Base-by-base conservation (phyloP, 257 asterid genomes). In the Perilla frutescens region DNA sequence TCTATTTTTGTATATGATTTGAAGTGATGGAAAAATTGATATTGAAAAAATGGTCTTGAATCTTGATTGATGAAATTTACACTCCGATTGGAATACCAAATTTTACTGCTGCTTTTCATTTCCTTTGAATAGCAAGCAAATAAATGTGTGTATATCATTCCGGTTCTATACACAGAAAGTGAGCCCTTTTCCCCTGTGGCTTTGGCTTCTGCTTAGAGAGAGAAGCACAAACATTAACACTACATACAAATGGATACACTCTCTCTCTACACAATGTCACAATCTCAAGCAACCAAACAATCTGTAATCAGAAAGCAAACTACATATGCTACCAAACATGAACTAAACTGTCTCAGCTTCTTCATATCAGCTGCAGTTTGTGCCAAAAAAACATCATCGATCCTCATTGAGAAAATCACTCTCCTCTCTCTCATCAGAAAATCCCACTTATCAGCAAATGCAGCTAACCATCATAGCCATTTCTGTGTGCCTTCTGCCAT, bases 401-500 rank as follows among this genome's bases (percentile, higher is more conserved):
- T 5, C 29, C 9, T 59, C 65, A 8, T 7, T 6, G 9, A 2
- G 39, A 26, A 10, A 32, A 32, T 47, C n/a, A 10, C 51, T 1
- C 40, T 5, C 7, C 44, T 40, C 48, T 14, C 47, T 37, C 62
- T 8, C 41, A 59, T 37, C 3, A 57, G 26, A 20, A 20, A 20
- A 20, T 20, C 26, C 26, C 26, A 20, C 26, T 20, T 34, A 34
- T 34, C 37, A 34, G 3, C 37, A 34, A 34, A 34, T 34, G 4
- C 5, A 58, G 0, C 75, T 66, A 86, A 76, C 72, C 74, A 48
- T 79, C 43, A 62, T 90, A 93, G 39, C 98, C 98, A 70, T 81
- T 87, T 77, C 79, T 84, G 49, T 93, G 95, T n/a, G 84, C 85
- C 87, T 90, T 92, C 66, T 92, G 98, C 98, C 98, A 92, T 82